Base-by-base conservation (phyloP, 139 green algal genomes). In the Closterium sp. region DNA sequence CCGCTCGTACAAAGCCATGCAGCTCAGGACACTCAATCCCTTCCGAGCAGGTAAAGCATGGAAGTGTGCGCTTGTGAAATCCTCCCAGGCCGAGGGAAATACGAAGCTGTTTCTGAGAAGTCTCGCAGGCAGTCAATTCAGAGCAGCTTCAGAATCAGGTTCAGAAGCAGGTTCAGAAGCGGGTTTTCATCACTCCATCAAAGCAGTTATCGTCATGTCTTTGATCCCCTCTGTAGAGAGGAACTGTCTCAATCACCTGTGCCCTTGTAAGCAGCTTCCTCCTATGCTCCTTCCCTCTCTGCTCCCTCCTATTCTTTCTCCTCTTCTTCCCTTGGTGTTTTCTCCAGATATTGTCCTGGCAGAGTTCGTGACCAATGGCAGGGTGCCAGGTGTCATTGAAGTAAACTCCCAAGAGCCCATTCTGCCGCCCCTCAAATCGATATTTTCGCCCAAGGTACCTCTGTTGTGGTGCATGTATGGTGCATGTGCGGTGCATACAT, bases 371-470 rank as follows among this genome's bases (percentile, higher is more conserved):
- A 34, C 30, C 30, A 93, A 24, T 32, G 91, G 91, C 19, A 91
- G 50, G 28, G 89, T 94, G 30, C 89, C 91, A 22, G 32, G 89
- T 31, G 31, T 92, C 24, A 88, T 29, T 13, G 88, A 91, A 27
- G 91, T 94, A 1, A 94, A 94, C 28, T 70, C 89, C 2, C 90
- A 94, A 24, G 88, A 94, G 1, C 91, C 91, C 70, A 38, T 94
- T 28, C 9, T 94, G 32, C 31, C n/a, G 7, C 22, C 27, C 31
- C 42, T 92, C 70, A 31, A 27, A 24, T 4, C 32, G 1, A 29
- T 50, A 11, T 50, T 92, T 22, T 73, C 32, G 19, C 70, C 50
- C 32, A 89, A 92, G n/a, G 90, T 73, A 62, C 24, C 2, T 45
- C 0, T 45, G 5, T 45, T 29, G 28, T 88, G 86, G 90, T 90